Evolutionary conservation across 169 alveolate species (phyloP).

Genomic region (Plasmodium blacklocki): DNA sequence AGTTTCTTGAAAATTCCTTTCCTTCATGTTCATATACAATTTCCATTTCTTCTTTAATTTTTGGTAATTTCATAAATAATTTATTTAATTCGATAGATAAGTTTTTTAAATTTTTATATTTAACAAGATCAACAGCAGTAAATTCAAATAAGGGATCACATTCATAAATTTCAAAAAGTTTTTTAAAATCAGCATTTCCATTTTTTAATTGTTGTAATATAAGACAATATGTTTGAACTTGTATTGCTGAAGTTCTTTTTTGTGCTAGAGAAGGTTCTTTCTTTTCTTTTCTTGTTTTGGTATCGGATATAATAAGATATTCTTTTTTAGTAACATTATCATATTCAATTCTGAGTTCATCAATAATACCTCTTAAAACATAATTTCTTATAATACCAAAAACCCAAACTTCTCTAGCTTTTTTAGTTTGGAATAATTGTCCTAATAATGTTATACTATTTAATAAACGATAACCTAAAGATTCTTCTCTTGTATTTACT

Average conservation of each 20-base stretch:
- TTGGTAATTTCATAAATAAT: constrained; percentile 82
- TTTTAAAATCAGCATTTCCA: constrained; percentile 78
- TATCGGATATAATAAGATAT: constrained; percentile 84
- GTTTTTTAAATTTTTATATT: constrained; percentile 80
- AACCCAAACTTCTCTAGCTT: constrained; percentile 88
- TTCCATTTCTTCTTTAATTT: constrained; percentile 84
- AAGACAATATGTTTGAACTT: constrained; percentile 85
- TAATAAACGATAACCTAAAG: constrained; percentile 83
- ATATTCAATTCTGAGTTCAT: constrained; percentile 83
- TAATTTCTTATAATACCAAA: constrained; percentile 81
- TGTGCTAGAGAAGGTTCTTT: constrained; percentile 83
- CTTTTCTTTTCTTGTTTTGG: constrained; percentile 83
- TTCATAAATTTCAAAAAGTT: constrained; percentile 78
- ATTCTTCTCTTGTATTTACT: constrained; percentile 84
- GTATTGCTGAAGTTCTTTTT: constrained; percentile 84
- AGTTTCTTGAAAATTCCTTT: constrained; percentile 77
- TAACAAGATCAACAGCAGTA: constrained; percentile 77
- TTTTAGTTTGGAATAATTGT: constrained; percentile 79
- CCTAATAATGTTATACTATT: constrained; percentile 81
- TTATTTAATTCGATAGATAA: constrained; percentile 75
- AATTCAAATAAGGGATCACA: constrained; percentile 82
- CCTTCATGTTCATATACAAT: constrained; percentile 85
- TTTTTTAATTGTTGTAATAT: constrained; percentile 78
- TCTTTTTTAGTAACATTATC: constrained; percentile 67
- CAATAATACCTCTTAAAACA: constrained; percentile 85